Percentiles rank a stretch among this genome's conserved stretches.
Evolutionary conservation across 139 green algal species (phyloP).

Genomic region (Coccomyxa sp.): DNA sequence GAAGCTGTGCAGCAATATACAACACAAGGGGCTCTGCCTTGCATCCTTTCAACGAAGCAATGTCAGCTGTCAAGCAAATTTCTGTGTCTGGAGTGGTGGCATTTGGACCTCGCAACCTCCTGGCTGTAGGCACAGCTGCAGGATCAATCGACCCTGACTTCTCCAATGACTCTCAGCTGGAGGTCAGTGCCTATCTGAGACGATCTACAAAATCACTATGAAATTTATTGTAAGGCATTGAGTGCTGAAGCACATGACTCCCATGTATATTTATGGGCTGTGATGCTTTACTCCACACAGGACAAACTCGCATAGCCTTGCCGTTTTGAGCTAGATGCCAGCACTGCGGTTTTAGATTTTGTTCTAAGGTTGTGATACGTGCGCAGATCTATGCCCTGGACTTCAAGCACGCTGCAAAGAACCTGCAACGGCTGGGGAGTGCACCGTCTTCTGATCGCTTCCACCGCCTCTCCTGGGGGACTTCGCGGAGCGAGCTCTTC

Average conservation of each 20-base stretch:
- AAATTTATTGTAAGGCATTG: no score
- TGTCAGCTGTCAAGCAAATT: constrained; percentile 64
- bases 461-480: constrained; percentile 80
- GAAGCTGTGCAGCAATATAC: no score
- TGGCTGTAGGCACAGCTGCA: constrained; percentile 84
- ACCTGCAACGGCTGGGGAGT: constrained; percentile 40
- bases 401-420: constrained; percentile 46
- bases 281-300: no score
- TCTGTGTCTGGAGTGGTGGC: constrained; percentile 65
- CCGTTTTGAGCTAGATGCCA: no score
- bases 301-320: no score
- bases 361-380: background rate
- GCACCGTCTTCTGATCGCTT: constrained; percentile 81
- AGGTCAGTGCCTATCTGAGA: no score
- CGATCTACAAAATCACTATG: no score
- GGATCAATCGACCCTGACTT: constrained; percentile 91
- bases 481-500: background rate
- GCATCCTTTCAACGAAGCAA: no score
- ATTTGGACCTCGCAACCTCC: constrained; percentile 68
- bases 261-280: no score
- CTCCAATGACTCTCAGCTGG: constrained; percentile 62
- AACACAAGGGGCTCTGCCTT: no score
- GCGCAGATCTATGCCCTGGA: constrained; percentile 73
- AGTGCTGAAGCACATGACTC: no score
- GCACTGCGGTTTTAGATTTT: background rate